Base-by-base conservation (phyloP, 1,139 yeast genomes). In the Kodamaea ohmeri region DNA sequence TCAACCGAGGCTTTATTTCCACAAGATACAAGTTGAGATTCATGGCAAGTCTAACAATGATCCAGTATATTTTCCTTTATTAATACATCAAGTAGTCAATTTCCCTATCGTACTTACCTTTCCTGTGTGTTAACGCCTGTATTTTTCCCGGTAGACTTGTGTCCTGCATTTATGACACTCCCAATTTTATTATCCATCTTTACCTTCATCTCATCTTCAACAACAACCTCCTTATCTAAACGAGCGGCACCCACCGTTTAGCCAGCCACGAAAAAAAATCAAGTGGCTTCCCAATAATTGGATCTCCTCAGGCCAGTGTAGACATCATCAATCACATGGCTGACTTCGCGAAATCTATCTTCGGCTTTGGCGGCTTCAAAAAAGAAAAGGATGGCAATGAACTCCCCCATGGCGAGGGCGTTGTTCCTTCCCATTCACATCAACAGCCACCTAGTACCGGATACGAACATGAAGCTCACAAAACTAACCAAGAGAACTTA, bases 311-410 rank as follows among this genome's bases (percentile, higher is more conserved):
- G 11, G 25, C 19, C 26, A 31, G 19, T 21, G 15, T 16, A 17
- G 14, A 29, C 15, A 18, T 12, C n/a, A 18, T 6, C 9, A n/a
- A 12, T 11, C 12, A 17, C 4, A 79, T 79, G 85, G 79, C 81
- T 31, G 84, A 78, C 50, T 78, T 78, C 61, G 81, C 83, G 35
- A 78, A 76, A 55, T 69, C 77, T 24, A 67, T 79, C 32, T 78
- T 79, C 54, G 80, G 80, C 35, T 76, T 79, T 52, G 73, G 79
- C 40, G 71, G 72, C 26, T 70, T 67, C 49, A 71, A 60, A 47
- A 63, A 61, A 22, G 41, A 34, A 20, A 39, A 39, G 40, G 26
- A 37, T 37, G 43, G 38, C 15, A 24, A 18, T 32, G 35, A 26
- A n/a, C 18, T 31, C 14, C 25, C 15, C 9, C 35, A 16, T n/a